A percentile compares a stretch with the other conserved stretches of the same genome.
These are phyloP conservation scores for Kwoniella europaea DNA, from an alignment of 768 basidiomycete genomes.

Conservation along the genomic window DNA sequence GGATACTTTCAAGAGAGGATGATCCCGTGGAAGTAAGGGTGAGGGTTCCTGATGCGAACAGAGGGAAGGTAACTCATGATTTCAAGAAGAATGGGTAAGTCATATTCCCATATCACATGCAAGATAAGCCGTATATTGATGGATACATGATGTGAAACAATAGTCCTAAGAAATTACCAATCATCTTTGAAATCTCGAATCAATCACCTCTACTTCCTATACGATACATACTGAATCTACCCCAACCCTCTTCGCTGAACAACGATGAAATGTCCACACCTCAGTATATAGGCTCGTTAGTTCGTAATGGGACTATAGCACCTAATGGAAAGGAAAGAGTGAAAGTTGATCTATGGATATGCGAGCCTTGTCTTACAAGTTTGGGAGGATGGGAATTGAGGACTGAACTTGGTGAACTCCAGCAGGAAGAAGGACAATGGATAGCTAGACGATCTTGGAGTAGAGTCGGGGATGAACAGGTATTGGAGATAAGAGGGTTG, in stretches of 20 bases:
- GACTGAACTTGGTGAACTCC: constrained; percentile 59
- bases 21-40: constrained; percentile 70
- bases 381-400: constrained; percentile 74
- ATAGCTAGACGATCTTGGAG: constrained; percentile 33
- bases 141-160: constrained; percentile 5
- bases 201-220: constrained; percentile 69
- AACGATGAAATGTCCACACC: constrained; percentile 60
- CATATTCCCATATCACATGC: not conserved
- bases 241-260: constrained; percentile 37
- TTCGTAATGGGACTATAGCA: constrained; percentile 67
- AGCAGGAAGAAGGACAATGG: constrained; percentile 25
- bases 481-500: not conserved
- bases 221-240: constrained; percentile 67
- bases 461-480: constrained; percentile 26
- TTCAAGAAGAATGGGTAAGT: constrained; percentile 71
- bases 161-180: constrained; percentile 23
- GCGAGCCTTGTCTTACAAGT: constrained; percentile 69
- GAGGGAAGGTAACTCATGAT: constrained; percentile 63
- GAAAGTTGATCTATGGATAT: constrained; percentile 66
- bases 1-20: constrained; percentile 79
- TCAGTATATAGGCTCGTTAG: constrained; percentile 70
- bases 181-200: constrained; percentile 71
- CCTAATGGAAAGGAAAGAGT: constrained; percentile 63
- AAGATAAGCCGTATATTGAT: no score
- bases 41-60: constrained; percentile 57